These are phyloP conservation scores for Lathyrus oleraceus DNA, from an alignment of 306 rosid genomes.

Conservation along the genomic window DNA sequence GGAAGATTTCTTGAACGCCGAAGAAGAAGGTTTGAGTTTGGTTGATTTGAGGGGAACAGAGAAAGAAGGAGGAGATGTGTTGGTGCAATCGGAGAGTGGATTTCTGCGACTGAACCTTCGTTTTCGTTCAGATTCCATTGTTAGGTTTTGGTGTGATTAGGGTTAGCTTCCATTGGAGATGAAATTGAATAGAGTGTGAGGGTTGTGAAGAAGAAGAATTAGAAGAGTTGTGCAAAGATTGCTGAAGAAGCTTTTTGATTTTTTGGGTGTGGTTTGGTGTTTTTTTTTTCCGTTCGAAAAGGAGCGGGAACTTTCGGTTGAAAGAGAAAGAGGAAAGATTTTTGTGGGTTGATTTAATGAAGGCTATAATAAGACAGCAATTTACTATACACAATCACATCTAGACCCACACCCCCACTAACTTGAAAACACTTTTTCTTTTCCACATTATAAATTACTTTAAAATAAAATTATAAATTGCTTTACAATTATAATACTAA, in stretches of 20 bases:
- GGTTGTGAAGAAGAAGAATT: not conserved
- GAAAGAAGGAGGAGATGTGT: conserved; percentile 44
- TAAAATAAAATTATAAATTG: no score
- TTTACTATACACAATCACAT: no score
- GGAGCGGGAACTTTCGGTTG: no score
- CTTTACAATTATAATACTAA: no score
- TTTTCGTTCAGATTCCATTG: conserved; percentile 50
- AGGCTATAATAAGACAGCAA: no score
- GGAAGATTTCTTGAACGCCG: not conserved
- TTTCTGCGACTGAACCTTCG: conserved; percentile 40
- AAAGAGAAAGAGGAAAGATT: no score
- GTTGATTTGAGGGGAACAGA: conserved; percentile 33
- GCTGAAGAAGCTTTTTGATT: not conserved
- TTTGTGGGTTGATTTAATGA: no score
- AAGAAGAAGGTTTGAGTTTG: conserved; percentile 26
- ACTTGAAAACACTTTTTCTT: no score
- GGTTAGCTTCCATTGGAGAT: not conserved
- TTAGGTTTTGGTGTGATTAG: not conserved
- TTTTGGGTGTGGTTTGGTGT: not conserved
- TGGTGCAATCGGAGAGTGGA: conserved; percentile 71
- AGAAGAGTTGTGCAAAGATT: not conserved
- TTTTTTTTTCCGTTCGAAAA: not conserved
- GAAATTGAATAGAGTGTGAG: not conserved
- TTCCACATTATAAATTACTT: no score
- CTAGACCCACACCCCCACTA: no score